phyloP scores from a whole-genome alignment of 805 yeast species.

The Ogataea salicorniae region DNA sequence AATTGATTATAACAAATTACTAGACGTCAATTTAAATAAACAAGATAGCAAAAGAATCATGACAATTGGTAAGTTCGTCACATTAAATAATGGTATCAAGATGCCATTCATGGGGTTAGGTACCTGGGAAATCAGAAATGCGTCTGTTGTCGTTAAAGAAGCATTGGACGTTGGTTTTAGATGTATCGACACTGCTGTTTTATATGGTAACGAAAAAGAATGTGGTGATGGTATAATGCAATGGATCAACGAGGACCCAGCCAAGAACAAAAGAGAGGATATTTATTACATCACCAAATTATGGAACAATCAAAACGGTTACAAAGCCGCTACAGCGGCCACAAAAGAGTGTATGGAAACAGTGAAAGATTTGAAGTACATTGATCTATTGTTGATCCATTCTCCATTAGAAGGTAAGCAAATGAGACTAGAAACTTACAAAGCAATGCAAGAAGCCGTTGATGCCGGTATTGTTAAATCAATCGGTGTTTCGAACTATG shows the following conservation, averaged over 20 bases:
- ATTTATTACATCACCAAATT: constrained; percentile 66
- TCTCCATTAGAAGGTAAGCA: constrained; percentile 49
- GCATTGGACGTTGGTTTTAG: constrained; percentile 42
- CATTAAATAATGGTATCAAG: constrained; percentile 47
- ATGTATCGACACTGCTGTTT: constrained; percentile 43
- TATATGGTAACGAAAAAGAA: constrained; percentile 44
- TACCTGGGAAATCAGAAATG: constrained; percentile 38
- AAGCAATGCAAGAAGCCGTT: constrained; percentile 70
- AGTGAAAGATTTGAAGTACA: constrained; percentile 55
- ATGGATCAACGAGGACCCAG: constrained; percentile 35
- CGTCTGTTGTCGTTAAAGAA: constrained; percentile 36
- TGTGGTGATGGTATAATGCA: constrained; percentile 43
- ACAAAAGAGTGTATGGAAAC: constrained; percentile 48
- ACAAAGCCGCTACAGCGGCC: constrained; percentile 50
- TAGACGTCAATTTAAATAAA: too few relatives aligned
- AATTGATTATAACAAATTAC: too few relatives aligned
- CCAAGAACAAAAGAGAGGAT: constrained; percentile 40
- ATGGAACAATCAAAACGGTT: constrained; percentile 66
- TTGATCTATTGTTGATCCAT: constrained; percentile 66
- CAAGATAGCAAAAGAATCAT: not conserved
- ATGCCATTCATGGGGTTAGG: constrained; percentile 51
- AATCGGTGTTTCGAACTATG: constrained; percentile 78
- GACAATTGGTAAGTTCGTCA: constrained; percentile 24
- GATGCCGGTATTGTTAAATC: constrained; percentile 52
- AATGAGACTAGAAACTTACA: constrained; percentile 57